Percentiles rank a stretch among this genome's conserved stretches.
Evolutionary conservation across 352 stramenopile species (phyloP).

Genomic region (Globisporangium megalacanthum): DNA sequence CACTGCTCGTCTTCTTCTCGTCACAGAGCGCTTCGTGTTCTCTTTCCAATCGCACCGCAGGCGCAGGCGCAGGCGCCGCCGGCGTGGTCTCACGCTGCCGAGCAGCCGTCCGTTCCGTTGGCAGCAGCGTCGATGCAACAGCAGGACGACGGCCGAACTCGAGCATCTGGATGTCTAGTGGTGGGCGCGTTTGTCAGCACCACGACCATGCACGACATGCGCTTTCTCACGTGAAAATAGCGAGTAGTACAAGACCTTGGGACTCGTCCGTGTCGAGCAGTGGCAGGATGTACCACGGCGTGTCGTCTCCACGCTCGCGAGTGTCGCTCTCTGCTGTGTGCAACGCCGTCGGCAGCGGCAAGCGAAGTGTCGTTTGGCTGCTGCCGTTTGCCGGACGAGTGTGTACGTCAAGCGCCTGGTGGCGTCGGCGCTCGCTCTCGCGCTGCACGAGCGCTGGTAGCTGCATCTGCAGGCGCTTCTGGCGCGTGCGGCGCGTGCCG

Average conservation of each 20-base stretch:
- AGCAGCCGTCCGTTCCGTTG: not conserved
- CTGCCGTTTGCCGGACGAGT: not conserved
- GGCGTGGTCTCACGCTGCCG: too few relatives aligned
- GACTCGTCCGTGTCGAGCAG: slow-evolving; percentile 40
- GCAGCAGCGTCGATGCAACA: not conserved
- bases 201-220: too few relatives aligned
- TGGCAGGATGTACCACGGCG: slow-evolving; percentile 56
- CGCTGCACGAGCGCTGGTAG: slow-evolving; percentile 45
- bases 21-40: not conserved
- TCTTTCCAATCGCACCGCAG: too few relatives aligned
- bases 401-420: not conserved
- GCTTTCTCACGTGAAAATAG: too few relatives aligned
- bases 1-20: not conserved
- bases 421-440: slow-evolving; percentile 12
- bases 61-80: too few relatives aligned
- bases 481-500: slow-evolving; percentile 31
- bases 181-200: too few relatives aligned
- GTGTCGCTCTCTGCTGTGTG: slow-evolving; percentile 8
- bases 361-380: not conserved
- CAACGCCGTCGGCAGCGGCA: not conserved
- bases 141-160: slow-evolving; percentile 29
- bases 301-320: slow-evolving; percentile 9
- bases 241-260: slow-evolving; percentile 22
- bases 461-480: slow-evolving; percentile 37
- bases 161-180: slow-evolving; percentile 47